Conservation (phyloP, 306 rosid genomes). For the Datisca glomerata region DNA sequence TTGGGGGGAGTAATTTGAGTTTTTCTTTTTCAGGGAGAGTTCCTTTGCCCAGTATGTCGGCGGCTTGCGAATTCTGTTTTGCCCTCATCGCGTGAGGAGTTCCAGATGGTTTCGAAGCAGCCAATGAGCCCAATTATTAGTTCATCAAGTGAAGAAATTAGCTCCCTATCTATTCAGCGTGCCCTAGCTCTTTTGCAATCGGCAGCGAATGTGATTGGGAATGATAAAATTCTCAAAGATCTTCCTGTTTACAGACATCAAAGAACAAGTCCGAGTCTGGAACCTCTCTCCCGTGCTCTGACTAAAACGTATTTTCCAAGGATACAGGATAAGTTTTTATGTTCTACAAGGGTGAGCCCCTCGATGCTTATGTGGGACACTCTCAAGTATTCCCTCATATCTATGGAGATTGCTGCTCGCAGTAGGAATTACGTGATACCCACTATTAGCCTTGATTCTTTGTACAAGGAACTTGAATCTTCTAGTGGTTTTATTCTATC, state of each 20-base stretch:
- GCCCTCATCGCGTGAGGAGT: slow-evolving; percentile 54
- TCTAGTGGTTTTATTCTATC: slow-evolving; percentile 72
- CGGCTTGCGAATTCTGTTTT: slow-evolving; percentile 86
- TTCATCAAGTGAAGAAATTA: slow-evolving; percentile 26
- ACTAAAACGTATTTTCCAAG: slow-evolving; percentile 65
- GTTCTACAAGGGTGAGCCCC: slow-evolving; percentile 44
- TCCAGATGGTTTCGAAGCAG: slow-evolving; percentile 33
- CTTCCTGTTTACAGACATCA: slow-evolving; percentile 32
- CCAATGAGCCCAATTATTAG: slow-evolving; percentile 21
- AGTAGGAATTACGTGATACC: slow-evolving; percentile 56
- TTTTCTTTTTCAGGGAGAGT: slow-evolving; percentile 56
- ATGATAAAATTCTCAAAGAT: slow-evolving; percentile 37
- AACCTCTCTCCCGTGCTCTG: slow-evolving; percentile 43
- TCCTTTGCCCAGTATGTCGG: slow-evolving; percentile 95
- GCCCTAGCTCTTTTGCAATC: slow-evolving; percentile 60
- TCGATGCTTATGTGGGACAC: slow-evolving; percentile 92
- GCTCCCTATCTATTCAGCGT: slow-evolving; percentile 36
- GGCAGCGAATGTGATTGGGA: slow-evolving; percentile 52
- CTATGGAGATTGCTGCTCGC: slow-evolving; percentile 88
- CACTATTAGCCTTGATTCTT: slow-evolving; percentile 44
- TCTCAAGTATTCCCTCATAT: slow-evolving; percentile 66
- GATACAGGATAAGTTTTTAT: slow-evolving; percentile 43
- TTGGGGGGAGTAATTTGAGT: no score
- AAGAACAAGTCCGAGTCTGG: slow-evolving; percentile 39
- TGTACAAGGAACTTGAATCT: slow-evolving; percentile 77